Evolutionary conservation across 148 eudicot genomes (phyloP), one percentile per base, ranked within the genome.

Genomic region (Amaranthus hypochondriacus): DNA sequence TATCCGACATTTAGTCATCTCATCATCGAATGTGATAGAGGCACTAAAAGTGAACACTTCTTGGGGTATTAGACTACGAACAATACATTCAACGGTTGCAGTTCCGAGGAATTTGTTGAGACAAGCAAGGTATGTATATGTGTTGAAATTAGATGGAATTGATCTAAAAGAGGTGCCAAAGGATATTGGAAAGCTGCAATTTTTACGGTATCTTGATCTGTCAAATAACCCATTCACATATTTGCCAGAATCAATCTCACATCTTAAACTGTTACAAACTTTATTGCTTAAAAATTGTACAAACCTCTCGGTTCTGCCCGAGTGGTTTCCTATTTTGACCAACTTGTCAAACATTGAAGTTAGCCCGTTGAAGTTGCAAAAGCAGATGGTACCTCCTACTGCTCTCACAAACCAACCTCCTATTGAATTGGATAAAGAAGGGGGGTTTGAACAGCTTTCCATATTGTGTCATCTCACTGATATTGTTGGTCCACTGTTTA

Each of bases 201-300:
- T 3, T 50, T 10, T 68, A 50, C 70, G 70, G 6, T 68, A 68
- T 21, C 70, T 68, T 18, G 70, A 68, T 9, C n/a, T 68, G 56
- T 68, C 70, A 50, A 51, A 28, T 50, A 68, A 68, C 11, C 70
- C 3, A 68, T 68, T 28, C 42, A 68, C 9, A 15, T 7, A 51
- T n/a, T 10, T 68, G 46, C 70, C 70, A 51, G 70, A 68, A 10
- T 50, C 56, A 49, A 51, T 68, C 42, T 15, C 70, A 68, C 55
- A 51, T 15, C 70, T 68, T 8, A 9, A 68, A 11, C 55, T 49
- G 50, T 68, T 68, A 56, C 70, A 68, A 51, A 68, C 70, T 4
- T 9, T 68, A 51, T 43, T 49, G 56, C 57, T 68, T 21, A 49
- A 18, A 68, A 28, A 51, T 2, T 68, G 71, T 51, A 4, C 9